phyloP scores from a whole-genome alignment of 1,284 basidiomycete genomes.

The Sporisorium reilianum region DNA sequence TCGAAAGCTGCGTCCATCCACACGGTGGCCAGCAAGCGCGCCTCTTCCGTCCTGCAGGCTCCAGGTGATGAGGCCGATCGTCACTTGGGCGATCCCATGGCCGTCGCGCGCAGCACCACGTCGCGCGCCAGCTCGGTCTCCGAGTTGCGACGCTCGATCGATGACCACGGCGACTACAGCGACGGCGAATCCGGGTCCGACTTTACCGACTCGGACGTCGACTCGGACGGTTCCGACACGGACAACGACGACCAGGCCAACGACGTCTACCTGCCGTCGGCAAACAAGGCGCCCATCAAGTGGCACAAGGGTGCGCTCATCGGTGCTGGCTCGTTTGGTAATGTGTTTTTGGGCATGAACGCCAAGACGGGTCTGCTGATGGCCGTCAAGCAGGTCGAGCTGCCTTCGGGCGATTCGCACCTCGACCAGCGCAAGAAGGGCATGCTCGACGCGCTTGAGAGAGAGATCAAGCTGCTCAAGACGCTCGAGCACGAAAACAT shows the following conservation, averaged over 20 bases:
- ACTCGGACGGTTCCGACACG: conserved; percentile 36
- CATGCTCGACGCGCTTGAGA: conserved; percentile 94
- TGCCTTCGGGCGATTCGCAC: conserved; percentile 84
- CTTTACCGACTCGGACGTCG: conserved; percentile 30
- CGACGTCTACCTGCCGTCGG: conserved; percentile 22
- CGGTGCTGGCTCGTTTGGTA: conserved; percentile 78
- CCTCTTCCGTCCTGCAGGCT: conserved; percentile 58
- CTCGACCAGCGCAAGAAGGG: conserved; percentile 93
- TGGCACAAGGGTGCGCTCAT: conserved; percentile 99
- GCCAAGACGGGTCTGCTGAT: conserved; percentile 91
- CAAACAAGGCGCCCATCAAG: conserved; percentile 77
- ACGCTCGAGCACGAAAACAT: conserved; percentile 96
- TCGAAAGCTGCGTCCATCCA: conserved; percentile 55
- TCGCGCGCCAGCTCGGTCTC: conserved; percentile 48
- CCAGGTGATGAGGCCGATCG: conserved; percentile 55
- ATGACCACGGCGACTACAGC: conserved; percentile 37
- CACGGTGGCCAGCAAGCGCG: conserved; percentile 58
- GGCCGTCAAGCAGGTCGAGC: conserved; percentile 99
- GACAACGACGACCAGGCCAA: conserved; percentile 27
- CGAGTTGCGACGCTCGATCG: conserved; percentile 59
- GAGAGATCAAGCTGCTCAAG: conserved; percentile 95
- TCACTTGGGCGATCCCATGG: conserved; percentile 55
- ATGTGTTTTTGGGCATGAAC: conserved; percentile 89
- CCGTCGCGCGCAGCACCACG: conserved; percentile 42
- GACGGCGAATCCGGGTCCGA: conserved; percentile 55